phyloP scores from a whole-genome alignment of 2,329 filamentous ascomycete genomes.

The Aspergillus glaucus region DNA sequence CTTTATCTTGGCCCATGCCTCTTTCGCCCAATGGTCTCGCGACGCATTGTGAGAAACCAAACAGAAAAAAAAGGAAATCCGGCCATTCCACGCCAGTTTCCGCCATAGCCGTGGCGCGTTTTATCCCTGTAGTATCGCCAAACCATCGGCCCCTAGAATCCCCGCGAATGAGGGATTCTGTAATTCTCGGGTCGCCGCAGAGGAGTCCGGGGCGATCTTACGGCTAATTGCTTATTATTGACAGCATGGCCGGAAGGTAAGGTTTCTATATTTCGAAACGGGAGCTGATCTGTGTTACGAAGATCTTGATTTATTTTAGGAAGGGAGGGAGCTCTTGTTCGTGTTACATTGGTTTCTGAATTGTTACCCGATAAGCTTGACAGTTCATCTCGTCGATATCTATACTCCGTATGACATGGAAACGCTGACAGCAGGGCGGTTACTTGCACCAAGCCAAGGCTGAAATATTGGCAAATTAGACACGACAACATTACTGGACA shows the following conservation, averaged over 20 bases:
- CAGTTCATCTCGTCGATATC: too few relatives aligned
- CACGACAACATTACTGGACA: too few relatives aligned
- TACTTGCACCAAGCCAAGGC: too few relatives aligned
- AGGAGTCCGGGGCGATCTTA: not conserved
- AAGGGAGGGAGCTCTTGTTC: too few relatives aligned
- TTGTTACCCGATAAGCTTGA: too few relatives aligned
- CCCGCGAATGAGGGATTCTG: not conserved
- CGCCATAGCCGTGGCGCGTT: conserved; percentile 13
- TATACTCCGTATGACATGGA: too few relatives aligned
- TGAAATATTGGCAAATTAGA: too few relatives aligned
- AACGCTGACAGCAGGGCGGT: too few relatives aligned
- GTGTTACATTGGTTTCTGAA: too few relatives aligned
- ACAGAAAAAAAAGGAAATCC: conserved; percentile 8
- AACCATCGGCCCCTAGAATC: not conserved
- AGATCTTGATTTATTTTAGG: too few relatives aligned
- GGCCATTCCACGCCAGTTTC: conserved; percentile 12
- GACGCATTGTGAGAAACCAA: conserved; percentile 3
- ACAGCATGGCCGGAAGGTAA: not conserved
- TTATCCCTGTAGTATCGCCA: conserved; percentile 17
- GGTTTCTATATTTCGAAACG: not conserved
- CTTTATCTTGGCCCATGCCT: conserved; percentile 1
- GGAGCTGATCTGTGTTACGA: too few relatives aligned
- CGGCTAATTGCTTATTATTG: not conserved
- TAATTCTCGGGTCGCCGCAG: not conserved
- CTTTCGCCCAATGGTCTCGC: conserved; percentile 1